phyloP scores from a whole-genome alignment of 2,329 filamentous ascomycete genomes.

The Westerdykella sp. region DNA sequence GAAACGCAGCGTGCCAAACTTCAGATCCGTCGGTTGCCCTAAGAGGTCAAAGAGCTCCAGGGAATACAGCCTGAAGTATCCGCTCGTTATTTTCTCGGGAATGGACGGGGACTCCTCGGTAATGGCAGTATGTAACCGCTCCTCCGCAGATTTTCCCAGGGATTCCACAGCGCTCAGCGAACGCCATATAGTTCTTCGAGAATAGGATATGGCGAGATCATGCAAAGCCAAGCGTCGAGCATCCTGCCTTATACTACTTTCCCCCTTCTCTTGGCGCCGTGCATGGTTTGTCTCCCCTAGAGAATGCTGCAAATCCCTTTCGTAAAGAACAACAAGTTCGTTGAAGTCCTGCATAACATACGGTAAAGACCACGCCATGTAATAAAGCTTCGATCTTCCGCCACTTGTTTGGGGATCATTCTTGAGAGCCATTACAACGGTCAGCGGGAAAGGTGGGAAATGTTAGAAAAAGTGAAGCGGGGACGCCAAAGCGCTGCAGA shows the following conservation, averaged over 20 bases:
- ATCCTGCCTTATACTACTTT: slow-evolving; percentile 20
- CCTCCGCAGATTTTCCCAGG: slow-evolving; percentile 26
- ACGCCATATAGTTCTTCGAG: slow-evolving; percentile 27
- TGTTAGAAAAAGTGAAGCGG: too few species aligned
- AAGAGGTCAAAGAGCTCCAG: slow-evolving; percentile 32
- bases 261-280: slow-evolving; percentile 1
- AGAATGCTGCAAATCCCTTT: slow-evolving; percentile 26
- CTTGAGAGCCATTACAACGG: too few species aligned
- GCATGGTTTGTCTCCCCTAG: slow-evolving; percentile 11
- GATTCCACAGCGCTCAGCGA: slow-evolving; percentile 26
- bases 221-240: slow-evolving; percentile 30
- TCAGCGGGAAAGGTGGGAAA: too few species aligned
- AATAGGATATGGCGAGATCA: slow-evolving; percentile 27
- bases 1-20: slow-evolving; percentile 33
- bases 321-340: slow-evolving; percentile 24
- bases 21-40: slow-evolving; percentile 29
- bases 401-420: too few species aligned
- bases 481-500: too few species aligned
- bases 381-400: too few species aligned
- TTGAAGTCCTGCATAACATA: slow-evolving; percentile 29
- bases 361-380: too few species aligned
- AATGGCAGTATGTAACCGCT: slow-evolving; percentile 18
- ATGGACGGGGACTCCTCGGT: slow-evolving; percentile 4
- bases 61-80: slow-evolving; percentile 34
- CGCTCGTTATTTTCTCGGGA: slow-evolving; percentile 24